Base-by-base conservation (phyloP, 139 green algal species). In the Closterium sp. region DNA sequence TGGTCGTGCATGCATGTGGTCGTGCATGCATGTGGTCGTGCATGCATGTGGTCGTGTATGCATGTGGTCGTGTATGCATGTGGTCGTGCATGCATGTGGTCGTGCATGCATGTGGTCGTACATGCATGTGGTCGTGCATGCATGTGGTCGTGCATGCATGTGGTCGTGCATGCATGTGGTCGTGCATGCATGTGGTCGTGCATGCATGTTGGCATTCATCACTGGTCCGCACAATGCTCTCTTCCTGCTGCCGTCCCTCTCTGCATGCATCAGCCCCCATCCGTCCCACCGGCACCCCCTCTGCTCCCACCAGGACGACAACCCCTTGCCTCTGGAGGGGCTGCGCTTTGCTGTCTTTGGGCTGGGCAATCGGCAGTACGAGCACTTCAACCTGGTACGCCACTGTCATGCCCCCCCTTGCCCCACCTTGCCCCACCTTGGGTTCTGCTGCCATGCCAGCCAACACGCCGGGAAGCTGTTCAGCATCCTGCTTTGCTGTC, bases 281-380 rank as follows among this genome's bases (percentile, higher is more conserved):
- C 19, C 88, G 9, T 86, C 24, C 21, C 34, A 13, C 62, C 62
- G 24, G 62, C 62, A 79, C 62, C 62, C 27, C 17, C 62, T 24
- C 19, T 79, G 0, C 17, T 79, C 62, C 19, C 62, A 79, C 62
- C 62, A 79, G 62, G 62, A 79, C 19, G 62, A 79, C 62, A 79
- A 13, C 62, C 62, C 62, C 62, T 27, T 79, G 62, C 62, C 62
- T 4, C 62, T 79, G 62, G 9, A 79, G 62, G 62, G 62, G 17
- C 62, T 79, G 0, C 62, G 62, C 2, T 91, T 34, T 31, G 97
- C 93, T 21, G 97, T 99, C 38, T 99, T 99, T 96, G 98, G 97
- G 7, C 95, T 99, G 31, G 98, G 98, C 73, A 99, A 99, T 96
- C 97, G 96, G 91, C 97, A 99, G 96, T 99, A 99, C 89, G 98